Evolutionary conservation across 495 filamentous ascomycete species (phyloP), one percentile per base, ranked within the genome.

Genomic region (Hyaloscypha hepaticicola): DNA sequence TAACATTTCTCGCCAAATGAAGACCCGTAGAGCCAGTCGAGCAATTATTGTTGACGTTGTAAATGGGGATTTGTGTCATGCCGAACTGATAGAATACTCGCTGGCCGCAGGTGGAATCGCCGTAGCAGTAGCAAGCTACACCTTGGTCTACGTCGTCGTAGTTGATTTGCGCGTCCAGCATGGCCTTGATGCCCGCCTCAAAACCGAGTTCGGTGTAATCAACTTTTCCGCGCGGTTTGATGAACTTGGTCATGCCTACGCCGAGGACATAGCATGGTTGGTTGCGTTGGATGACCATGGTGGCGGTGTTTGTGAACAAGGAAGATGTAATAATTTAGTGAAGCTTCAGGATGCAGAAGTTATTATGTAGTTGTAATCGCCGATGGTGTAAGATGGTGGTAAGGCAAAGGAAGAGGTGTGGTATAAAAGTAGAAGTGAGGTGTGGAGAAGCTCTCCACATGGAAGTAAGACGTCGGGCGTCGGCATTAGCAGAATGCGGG

Each of bases 11-110:
- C 4, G 86, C 95, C 86, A 98, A 88, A 67, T 87, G 84, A 49
- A 98, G 77, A 27, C 95, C 95, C 0, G 95, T 96, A 0, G 87
- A 90, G 2, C 95, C 95, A 1, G 95, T 98, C 0, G 90, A 89
- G 82, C 95, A 99, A 79, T 97, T 97, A 81, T 99, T 99, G 83
- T 97, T 97, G 72, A 96, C 91, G 73, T 97, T 97, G 82, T 94
- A 90, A 74, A 97, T 92, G 66, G 95, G 95, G 68, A 97, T 97
- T 70, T 88, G 81, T 33, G 92, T 97, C 86, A 98, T 92, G 76
- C 95, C 95, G 75, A 98, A 97, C 78, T 99, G 95, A 77, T 99
- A 99, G 80, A 99, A 97, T 67, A 97, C 93, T 55, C 95, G 88
- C 82, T 99, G 95, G 27, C 95, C 95, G 71, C 90, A 94, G 53